phyloP scores from a whole-genome alignment of 495 filamentous ascomycete species.

The Penicillium roqueforti region DNA sequence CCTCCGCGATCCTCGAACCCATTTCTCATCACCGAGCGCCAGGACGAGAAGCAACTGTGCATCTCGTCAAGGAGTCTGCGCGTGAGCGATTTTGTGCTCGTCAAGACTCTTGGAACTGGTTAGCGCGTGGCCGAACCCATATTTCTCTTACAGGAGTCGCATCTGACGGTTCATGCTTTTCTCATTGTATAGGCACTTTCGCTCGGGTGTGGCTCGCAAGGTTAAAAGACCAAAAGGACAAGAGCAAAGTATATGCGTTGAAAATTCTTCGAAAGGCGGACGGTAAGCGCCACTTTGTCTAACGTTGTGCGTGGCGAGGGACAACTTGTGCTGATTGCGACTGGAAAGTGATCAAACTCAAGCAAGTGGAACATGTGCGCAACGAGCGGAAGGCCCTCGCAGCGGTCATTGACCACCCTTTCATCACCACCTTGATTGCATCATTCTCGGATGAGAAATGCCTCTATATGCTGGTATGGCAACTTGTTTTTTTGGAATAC shows the following conservation, averaged over 20 bases:
- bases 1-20: conserved; percentile 46
- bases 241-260: conserved; percentile 79
- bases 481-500: not conserved
- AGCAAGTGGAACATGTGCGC: conserved; percentile 96
- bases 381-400: conserved; percentile 86
- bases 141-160: conserved; percentile 3
- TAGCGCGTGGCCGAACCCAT: conserved; percentile 15
- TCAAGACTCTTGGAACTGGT: conserved; percentile 93
- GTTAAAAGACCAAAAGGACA: conserved; percentile 54
- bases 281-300: conserved; percentile 36
- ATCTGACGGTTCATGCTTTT: conserved; percentile 31
- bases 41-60: conserved; percentile 55
- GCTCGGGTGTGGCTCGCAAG: conserved; percentile 88
- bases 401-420: conserved; percentile 86
- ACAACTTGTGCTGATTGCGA: conserved; percentile 11
- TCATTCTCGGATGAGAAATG: conserved; percentile 87
- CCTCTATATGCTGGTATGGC: conserved; percentile 81
- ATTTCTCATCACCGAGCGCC: conserved; percentile 49
- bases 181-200: conserved; percentile 69
- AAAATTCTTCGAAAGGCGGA: conserved; percentile 92
- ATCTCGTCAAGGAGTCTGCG: conserved; percentile 51
- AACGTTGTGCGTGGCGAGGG: not conserved
- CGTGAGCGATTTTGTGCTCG: conserved; percentile 72
- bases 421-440: conserved; percentile 86
- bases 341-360: conserved; percentile 77